Evolutionary conservation across 1,284 basidiomycete genomes (phyloP).

Genomic region (Serendipita sp.): DNA sequence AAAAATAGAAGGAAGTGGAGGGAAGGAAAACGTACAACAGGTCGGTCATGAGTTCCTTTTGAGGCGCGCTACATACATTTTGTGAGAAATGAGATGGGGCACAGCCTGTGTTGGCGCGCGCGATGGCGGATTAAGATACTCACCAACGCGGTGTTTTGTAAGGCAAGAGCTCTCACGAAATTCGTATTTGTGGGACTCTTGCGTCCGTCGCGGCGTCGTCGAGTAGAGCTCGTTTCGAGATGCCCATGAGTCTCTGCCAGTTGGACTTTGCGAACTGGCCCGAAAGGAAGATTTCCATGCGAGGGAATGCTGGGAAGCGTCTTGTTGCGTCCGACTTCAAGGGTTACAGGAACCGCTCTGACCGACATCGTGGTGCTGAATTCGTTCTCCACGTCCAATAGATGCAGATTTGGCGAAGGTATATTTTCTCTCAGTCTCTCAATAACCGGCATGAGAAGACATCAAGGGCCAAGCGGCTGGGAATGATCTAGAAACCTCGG

Average conservation of each 20-base stretch:
- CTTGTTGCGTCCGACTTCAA: neutral
- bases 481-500: no score
- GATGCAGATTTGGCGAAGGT: neutral
- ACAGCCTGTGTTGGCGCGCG: neutral
- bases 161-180: no score
- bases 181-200: no score
- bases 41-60: neutral
- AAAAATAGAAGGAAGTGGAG: neutral
- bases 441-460: neutral
- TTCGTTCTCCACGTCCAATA: neutral
- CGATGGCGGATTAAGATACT: neutral
- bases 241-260: neutral
- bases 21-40: neutral
- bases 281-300: neutral
- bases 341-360: neutral
- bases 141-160: no score
- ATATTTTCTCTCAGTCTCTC: neutral
- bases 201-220: no score
- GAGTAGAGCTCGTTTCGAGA: neutral
- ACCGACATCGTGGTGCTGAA: neutral
- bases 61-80: neutral
- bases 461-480: no score
- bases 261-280: neutral
- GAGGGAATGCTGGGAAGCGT: neutral
- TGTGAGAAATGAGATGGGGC: neutral